Percentiles rank a stretch among this genome's conserved stretches.
Evolutionary conservation across 306 rosid species (phyloP).

Genomic region (Fagus crenata): DNA sequence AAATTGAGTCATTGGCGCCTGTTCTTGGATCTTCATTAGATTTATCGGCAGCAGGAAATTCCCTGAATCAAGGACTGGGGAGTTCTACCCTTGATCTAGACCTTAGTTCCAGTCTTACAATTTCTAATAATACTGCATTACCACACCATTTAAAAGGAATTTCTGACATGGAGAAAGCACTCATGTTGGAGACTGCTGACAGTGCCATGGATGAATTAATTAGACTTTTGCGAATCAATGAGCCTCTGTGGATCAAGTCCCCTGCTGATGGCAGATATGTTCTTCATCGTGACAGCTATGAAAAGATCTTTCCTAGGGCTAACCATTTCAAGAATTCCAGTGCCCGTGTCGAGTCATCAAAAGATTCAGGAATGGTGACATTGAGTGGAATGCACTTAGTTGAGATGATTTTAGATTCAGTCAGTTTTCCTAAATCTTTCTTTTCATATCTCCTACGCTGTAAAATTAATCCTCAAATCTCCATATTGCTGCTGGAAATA

Average conservation of each 20-base stretch:
- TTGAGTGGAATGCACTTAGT: constrained; percentile 46
- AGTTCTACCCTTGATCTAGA: constrained; percentile 20
- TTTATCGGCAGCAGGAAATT: constrained; percentile 10
- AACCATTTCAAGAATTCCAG: constrained; percentile 23
- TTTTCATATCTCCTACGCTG: neutral
- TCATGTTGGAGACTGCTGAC: constrained; percentile 43
- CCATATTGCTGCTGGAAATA: neutral
- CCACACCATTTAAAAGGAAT: constrained; percentile 7
- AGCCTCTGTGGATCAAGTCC: constrained; percentile 59
- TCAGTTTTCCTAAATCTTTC: constrained; percentile 18
- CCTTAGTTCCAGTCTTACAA: neutral
- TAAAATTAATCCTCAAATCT: neutral
- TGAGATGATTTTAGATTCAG: constrained; percentile 57
- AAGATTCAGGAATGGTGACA: constrained; percentile 48
- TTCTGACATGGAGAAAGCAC: constrained; percentile 36
- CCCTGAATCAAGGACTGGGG: constrained; percentile 24
- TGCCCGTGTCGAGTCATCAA: constrained; percentile 54
- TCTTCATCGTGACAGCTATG: constrained; percentile 54
- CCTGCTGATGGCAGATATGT: constrained; percentile 18
- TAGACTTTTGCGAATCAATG: constrained; percentile 39
- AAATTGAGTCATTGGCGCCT: constrained; percentile 26
- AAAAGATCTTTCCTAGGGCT: constrained; percentile 25
- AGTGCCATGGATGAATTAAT: constrained; percentile 54
- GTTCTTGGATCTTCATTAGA: constrained; percentile 23
- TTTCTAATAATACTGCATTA: neutral